Evolutionary conservation across 371 early-diverging fungal genomes (phyloP), one percentile per base, ranked within the genome.

Genomic region (Mucor mucedo): DNA sequence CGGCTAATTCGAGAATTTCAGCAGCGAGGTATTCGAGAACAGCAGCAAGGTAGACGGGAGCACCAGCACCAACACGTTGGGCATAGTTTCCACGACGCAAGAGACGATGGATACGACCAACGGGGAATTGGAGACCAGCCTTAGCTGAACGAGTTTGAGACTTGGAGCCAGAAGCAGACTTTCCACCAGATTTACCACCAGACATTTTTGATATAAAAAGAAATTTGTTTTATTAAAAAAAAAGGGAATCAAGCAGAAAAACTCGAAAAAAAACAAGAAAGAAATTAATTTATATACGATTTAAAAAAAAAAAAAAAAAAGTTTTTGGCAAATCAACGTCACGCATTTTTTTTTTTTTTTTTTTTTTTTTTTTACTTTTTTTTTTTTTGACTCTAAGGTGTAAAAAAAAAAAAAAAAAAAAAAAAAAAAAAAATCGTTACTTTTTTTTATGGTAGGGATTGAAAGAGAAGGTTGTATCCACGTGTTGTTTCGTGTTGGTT

Each of bases 61-160:
- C 93, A 81, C 93, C 91, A 68, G 93, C 92, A 79, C 93, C 93
- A 62, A 95, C 88, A 85, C 95, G 91, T 78, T 90, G 92, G 66
- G 95, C 93, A 75, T 95, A 95, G 90, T 94, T 94, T 68, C 95
- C 94, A 82, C 91, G 91, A 77, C 95, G 90, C 58, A 96, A 83
- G 58, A 91, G 89, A 88, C 96, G 93, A 82, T 96, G 96, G 76
- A 97, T 90, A 92, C 98, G 95, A 78, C 95, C 95, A 70, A 94
- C 95, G 66, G 98, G 98, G 90, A 96, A 96, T 78, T 94, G 93
- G 69, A 93, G 90, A 82, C 94, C 94, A 70, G 93, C 93, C 80
- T 91, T 90, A 70, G 88, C 70, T 38, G 95, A 94, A 72, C 91
- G 83, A 59, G 86, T 80, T 72, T 82, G 86, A 69, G 84, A 76